Percentiles rank a stretch among this genome's conserved stretches.
Conservation (phyloP, 1,139 yeast genomes). For the Geotrichum histeridarum region DNA sequence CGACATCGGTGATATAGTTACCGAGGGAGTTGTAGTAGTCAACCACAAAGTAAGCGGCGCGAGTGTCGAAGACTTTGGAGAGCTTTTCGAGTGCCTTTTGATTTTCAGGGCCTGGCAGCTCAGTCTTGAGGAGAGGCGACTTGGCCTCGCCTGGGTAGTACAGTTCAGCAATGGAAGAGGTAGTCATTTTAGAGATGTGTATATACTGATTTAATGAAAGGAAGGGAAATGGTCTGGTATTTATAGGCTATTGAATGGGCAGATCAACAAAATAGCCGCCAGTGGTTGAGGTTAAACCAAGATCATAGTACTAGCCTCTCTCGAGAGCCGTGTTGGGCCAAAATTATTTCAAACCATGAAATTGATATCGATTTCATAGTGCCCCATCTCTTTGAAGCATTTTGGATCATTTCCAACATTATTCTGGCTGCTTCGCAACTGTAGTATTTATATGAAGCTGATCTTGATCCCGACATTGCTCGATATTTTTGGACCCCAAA, state of each 20-base stretch:
- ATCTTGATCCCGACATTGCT: too few relatives aligned
- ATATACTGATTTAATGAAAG: not conserved
- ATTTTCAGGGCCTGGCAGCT: slow-evolving; percentile 63
- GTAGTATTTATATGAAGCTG: too few relatives aligned
- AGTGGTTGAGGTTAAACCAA: too few relatives aligned
- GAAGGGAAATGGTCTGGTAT: not conserved
- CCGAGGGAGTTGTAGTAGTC: slow-evolving; percentile 66
- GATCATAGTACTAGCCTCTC: too few relatives aligned
- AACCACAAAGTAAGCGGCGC: slow-evolving; percentile 62
- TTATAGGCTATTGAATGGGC: not conserved
- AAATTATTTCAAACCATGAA: too few relatives aligned
- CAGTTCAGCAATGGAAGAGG: slow-evolving; percentile 30
- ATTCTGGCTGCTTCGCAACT: too few relatives aligned
- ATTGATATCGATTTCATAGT: too few relatives aligned
- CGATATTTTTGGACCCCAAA: too few relatives aligned
- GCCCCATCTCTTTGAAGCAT: too few relatives aligned
- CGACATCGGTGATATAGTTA: slow-evolving; percentile 66
- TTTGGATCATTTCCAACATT: too few relatives aligned
- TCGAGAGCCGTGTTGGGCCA: too few relatives aligned
- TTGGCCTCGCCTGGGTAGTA: slow-evolving; percentile 59
- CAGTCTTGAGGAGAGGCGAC: slow-evolving; percentile 50
- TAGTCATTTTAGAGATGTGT: not conserved
- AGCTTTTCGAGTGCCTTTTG: slow-evolving; percentile 45
- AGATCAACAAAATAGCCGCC: not conserved
- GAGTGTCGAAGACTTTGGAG: slow-evolving; percentile 54